Evolutionary conservation across 73 alveolate genomes (phyloP).

Genomic region (Tetrahymena thermophila): DNA sequence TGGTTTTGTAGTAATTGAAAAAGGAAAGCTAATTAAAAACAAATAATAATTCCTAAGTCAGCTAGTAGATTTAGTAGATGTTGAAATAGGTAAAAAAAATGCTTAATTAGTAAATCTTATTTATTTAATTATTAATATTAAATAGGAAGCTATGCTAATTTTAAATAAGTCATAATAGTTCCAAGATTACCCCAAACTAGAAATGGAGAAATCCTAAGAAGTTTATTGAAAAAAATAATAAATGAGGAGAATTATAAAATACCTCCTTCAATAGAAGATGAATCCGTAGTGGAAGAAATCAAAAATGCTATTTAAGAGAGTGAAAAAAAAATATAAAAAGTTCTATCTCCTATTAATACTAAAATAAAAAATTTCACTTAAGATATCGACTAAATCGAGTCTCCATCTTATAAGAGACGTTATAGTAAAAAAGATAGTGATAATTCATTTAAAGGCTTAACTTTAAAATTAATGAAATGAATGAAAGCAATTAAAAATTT

Average conservation of each 20-base stretch:
- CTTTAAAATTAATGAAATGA: neutral
- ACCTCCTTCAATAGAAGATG: neutral
- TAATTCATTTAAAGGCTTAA: neutral
- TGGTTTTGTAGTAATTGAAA: conserved; percentile 81
- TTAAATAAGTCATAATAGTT: conserved; percentile 67
- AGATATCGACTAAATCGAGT: neutral
- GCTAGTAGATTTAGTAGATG: conserved; percentile 49
- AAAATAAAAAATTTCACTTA: neutral
- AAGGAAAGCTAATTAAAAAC: conserved; percentile 43
- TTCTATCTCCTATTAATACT: neutral
- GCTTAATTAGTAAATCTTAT: neutral
- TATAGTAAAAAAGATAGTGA: neutral
- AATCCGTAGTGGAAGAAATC: neutral
- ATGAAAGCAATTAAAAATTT: neutral
- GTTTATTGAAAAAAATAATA: conserved; percentile 59
- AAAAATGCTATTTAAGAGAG: neutral
- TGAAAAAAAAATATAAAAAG: neutral
- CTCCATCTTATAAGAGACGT: neutral
- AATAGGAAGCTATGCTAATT: conserved; percentile 85
- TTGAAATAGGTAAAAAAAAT: conserved; percentile 35
- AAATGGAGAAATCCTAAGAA: conserved; percentile 91
- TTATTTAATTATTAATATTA: neutral
- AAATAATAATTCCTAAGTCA: conserved; percentile 39
- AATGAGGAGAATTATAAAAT: conserved; percentile 29
- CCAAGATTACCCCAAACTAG: conserved; percentile 95